Conservation (phyloP, 139 green algal genomes). For the Chlorella sorokiniana region DNA sequence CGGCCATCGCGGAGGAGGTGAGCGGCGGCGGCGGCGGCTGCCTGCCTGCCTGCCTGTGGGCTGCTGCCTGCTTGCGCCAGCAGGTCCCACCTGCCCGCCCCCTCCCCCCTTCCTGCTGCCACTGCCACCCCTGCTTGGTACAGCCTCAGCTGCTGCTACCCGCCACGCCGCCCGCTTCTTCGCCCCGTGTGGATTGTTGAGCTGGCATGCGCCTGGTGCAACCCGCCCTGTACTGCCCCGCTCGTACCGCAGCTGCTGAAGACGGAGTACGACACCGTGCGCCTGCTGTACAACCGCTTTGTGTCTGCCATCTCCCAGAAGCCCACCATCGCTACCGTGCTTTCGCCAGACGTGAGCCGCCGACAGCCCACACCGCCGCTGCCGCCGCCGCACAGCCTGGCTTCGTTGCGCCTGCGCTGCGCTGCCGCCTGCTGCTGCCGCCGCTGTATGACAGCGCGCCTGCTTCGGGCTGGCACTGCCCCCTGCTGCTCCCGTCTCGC, state of each 20-base stretch:
- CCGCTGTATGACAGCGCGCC: too few relatives aligned
- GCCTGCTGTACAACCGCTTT: conserved; percentile 96
- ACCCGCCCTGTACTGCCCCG: not conserved
- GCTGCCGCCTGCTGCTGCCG: too few relatives aligned
- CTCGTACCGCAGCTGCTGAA: conserved; percentile 79
- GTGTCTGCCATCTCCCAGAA: conserved; percentile 91
- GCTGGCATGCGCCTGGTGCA: too few relatives aligned
- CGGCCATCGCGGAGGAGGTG: conserved; percentile 88
- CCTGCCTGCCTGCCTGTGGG: not conserved
- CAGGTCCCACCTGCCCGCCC: not conserved
- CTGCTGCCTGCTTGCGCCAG: not conserved
- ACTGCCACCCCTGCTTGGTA: too few relatives aligned
- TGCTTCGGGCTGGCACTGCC: too few relatives aligned
- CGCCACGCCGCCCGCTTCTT: not conserved
- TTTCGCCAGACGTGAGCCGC: conserved; percentile 76
- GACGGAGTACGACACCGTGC: conserved; percentile 76
- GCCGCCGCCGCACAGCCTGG: not conserved
- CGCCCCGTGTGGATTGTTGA: too few relatives aligned
- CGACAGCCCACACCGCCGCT: not conserved
- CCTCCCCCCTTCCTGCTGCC: not conserved
- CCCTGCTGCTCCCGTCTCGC: too few relatives aligned
- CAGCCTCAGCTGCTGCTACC: too few relatives aligned
- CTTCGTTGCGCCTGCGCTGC: not conserved
- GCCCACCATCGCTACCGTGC: conserved; percentile 91
- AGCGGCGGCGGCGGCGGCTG: not conserved